Base-by-base conservation (phyloP, 2,329 filamentous ascomycete genomes). In the Colletotrichum cereale region DNA sequence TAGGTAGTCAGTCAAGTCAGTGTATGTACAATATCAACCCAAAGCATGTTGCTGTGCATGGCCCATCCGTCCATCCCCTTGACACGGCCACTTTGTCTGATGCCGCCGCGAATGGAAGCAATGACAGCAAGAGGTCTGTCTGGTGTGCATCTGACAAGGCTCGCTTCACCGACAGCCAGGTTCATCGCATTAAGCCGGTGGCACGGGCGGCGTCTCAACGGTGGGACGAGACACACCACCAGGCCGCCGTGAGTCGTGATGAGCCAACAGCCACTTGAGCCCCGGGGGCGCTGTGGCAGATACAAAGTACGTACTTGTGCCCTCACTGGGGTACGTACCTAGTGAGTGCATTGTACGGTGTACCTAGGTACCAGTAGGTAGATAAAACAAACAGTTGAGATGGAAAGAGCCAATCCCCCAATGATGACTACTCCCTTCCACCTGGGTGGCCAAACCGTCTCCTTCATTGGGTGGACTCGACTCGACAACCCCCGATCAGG, bases 161-260 rank as follows among this genome's bases (percentile, higher is more conserved):
- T 47, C 38, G 24, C 36, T 31, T 47, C 38, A 31, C 57, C 21
- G 12, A n/a, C 11, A 24, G 47, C 57, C 65, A 40, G 69, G 69
- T 71, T 68, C 69, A 42, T 71, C 69, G 69, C 69, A 71, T 71
- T 60, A 52, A 58, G 58, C 8, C 8, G 38, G 65, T 72, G 69
- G 65, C 69, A 64, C 69, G 60, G 47, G 58, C 47, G 52, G 36
- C 53, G 69, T 69, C 69, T 69, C 65, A 60, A 68, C 53, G 44
- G 65, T 69, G 69, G 69, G 58, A 72, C 69, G 68, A 63, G 24
- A 62, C 31, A 26, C 14, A 3, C 18, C n/a, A 58, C n/a, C n/a
- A n/a, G n/a, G n/a, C n/a, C n/a, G 47, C 67, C 52, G 67, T 48
- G 44, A 71, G 42, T 44, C 42, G 42, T 21, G 18, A 21, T 21